These are phyloP conservation scores for Cyberlindnera mycetangii DNA, from an alignment of 805 yeast genomes.

Conservation along the genomic window DNA sequence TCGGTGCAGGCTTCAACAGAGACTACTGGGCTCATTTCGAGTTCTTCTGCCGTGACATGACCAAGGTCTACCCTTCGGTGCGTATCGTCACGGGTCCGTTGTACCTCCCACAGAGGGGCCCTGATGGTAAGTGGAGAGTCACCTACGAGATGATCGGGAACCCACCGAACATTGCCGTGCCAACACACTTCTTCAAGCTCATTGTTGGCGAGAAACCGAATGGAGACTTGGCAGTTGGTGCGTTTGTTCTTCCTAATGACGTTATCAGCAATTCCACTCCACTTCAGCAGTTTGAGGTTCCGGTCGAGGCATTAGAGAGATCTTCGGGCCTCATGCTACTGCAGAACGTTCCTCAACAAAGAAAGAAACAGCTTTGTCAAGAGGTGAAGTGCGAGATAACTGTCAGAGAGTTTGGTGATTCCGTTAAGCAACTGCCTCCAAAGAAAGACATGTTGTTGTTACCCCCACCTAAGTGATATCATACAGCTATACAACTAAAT, in stretches of 20 bases:
- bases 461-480: constrained; percentile 12
- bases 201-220: constrained; percentile 73
- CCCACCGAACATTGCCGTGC: constrained; percentile 95
- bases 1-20: constrained; percentile 95
- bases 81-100: constrained; percentile 92
- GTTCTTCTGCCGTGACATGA: constrained; percentile 77
- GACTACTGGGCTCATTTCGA: constrained; percentile 98
- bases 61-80: constrained; percentile 68
- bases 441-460: constrained; percentile 16
- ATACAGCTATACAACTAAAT: neutral
- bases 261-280: constrained; percentile 68
- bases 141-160: constrained; percentile 91
- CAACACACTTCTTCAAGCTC: constrained; percentile 93
- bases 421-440: constrained; percentile 21
- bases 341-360: constrained; percentile 57
- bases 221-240: constrained; percentile 66
- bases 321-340: constrained; percentile 82
- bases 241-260: constrained; percentile 93
- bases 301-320: constrained; percentile 84
- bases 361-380: constrained; percentile 64
- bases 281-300: constrained; percentile 76
- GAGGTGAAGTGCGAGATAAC: constrained; percentile 78
- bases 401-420: constrained; percentile 71
- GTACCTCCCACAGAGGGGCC: constrained; percentile 71
- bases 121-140: constrained; percentile 82